Conservation (phyloP, 1,139 yeast species). For the Candida sp. region DNA sequence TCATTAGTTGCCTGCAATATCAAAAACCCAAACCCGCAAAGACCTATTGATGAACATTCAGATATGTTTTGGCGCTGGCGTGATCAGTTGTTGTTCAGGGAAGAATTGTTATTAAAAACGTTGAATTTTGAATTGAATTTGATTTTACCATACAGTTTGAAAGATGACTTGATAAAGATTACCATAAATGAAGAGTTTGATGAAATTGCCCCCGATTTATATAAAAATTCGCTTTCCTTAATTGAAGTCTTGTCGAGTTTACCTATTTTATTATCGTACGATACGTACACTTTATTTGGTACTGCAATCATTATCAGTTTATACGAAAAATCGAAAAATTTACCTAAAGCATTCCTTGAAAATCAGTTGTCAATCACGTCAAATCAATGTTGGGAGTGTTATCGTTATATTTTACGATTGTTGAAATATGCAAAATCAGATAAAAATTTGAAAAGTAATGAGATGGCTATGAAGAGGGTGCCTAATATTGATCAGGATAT, state of each 20-base stretch:
- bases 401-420: conserved; percentile 27
- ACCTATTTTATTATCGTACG: conserved; percentile 36
- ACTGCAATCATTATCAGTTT: conserved; percentile 28
- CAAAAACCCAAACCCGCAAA: conserved; percentile 25
- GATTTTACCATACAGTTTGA: conserved; percentile 35
- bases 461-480: conserved; percentile 24
- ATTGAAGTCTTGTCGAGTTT: conserved; percentile 41
- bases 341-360: conserved; percentile 23
- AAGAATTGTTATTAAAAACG: conserved; percentile 38
- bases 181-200: conserved; percentile 11
- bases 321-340: conserved; percentile 24
- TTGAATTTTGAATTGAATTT: conserved; percentile 40
- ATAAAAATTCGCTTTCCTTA: conserved; percentile 31
- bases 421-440: conserved; percentile 27
- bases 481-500: neutral
- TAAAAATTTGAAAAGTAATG: conserved; percentile 27
- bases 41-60: conserved; percentile 37
- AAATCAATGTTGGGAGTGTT: conserved; percentile 27
- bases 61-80: conserved; percentile 46
- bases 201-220: conserved; percentile 25
- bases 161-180: conserved; percentile 19
- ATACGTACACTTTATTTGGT: conserved; percentile 31
- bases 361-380: conserved; percentile 16
- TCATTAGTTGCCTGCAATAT: conserved; percentile 37
- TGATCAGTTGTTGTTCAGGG: conserved; percentile 43